Evolutionary conservation across 2,329 filamentous ascomycete species (phyloP), one percentile per base, ranked within the genome.

Genomic region (Pseudogymnoascus sp.): DNA sequence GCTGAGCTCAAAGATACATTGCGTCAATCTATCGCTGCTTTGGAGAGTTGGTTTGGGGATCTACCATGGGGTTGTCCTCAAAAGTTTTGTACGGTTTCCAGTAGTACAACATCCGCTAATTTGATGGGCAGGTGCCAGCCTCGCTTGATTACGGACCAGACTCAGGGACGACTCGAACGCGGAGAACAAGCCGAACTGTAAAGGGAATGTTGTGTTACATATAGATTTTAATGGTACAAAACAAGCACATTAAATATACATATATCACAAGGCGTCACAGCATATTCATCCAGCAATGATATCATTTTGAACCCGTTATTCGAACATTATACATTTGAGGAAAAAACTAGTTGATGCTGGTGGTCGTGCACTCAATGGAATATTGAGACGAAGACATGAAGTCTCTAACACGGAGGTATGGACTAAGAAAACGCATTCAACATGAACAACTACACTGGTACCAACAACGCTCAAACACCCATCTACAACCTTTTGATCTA

Each of bases 391-490:
- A 61, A 61, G 35, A 61, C 59, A 61, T 42, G 59, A 38, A 56
- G 50, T 56, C 50, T 56, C 50, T 56, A 56, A 56, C 50, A 56
- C 50, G 50, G 33, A 61, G 59, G 59, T 61, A 61, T 61, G 59
- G 38, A 61, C 59, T 61, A 61, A 42, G 59, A 61, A 61, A 61
- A 61, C 50, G 59, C 38, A 61, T 40, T 42, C 59, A 59, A 63
- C 59, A 63, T 60, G 26, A 40, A 63, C 50, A 60, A 61, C 62
- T 60, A 63, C 61, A 62, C 47, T 62, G 56, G 13, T 37, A 59
- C 33, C 35, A 59, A 61, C 47, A 63, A 56, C 62, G 50, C 62
- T 63, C 47, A 63, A 63, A 60, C 33, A 62, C 61, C 42, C 35
- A 37, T 37, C 61, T 42, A 37, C 53, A 60, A 44, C 14, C 53